Conservation (phyloP, 2,329 filamentous ascomycete genomes). For the Aulographum hederae region DNA sequence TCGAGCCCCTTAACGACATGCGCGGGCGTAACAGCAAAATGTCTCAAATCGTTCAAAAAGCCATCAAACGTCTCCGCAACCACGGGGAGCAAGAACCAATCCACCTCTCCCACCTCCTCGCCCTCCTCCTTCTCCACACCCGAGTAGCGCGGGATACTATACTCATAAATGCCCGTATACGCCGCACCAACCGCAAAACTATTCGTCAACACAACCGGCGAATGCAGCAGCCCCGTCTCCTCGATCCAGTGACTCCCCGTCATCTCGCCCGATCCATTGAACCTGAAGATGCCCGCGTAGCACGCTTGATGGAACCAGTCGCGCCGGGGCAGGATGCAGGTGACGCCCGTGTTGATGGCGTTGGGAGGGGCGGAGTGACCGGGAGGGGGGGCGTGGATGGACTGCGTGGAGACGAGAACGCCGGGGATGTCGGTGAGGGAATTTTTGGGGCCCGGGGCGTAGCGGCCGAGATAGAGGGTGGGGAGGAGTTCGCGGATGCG, state of each 20-base stretch:
- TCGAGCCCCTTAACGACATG: conserved; percentile 37
- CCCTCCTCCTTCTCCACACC: no score
- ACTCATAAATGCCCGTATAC: conserved; percentile 40
- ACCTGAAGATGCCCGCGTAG: conserved; percentile 32
- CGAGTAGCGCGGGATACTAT: conserved; percentile 28
- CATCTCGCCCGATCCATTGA: conserved; percentile 47
- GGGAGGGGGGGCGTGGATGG: conserved; percentile 15
- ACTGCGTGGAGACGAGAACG: conserved; percentile 22
- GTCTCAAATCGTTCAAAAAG: conserved; percentile 37
- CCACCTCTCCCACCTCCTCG: conserved; percentile 23
- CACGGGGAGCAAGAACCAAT: conserved; percentile 37
- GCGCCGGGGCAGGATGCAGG: conserved; percentile 23
- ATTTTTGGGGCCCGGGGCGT: conserved; percentile 21
- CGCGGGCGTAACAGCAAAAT: conserved; percentile 34
- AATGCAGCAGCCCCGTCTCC: conserved; percentile 40
- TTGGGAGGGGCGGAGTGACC: conserved; percentile 9
- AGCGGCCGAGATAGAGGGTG: conserved; percentile 17
- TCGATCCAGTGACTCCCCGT: conserved; percentile 43
- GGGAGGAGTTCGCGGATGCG: conserved; percentile 21
- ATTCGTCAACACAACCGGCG: conserved; percentile 42
- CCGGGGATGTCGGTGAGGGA: conserved; percentile 25
- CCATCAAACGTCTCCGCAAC: conserved; percentile 48
- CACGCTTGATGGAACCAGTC: conserved; percentile 23
- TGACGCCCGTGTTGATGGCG: conserved; percentile 24
- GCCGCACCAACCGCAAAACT: conserved; percentile 38